A percentile compares a stretch with the other conserved stretches of the same genome.
phyloP scores from a whole-genome alignment of 2,329 filamentous ascomycete species.

The Penicillium sp. region DNA sequence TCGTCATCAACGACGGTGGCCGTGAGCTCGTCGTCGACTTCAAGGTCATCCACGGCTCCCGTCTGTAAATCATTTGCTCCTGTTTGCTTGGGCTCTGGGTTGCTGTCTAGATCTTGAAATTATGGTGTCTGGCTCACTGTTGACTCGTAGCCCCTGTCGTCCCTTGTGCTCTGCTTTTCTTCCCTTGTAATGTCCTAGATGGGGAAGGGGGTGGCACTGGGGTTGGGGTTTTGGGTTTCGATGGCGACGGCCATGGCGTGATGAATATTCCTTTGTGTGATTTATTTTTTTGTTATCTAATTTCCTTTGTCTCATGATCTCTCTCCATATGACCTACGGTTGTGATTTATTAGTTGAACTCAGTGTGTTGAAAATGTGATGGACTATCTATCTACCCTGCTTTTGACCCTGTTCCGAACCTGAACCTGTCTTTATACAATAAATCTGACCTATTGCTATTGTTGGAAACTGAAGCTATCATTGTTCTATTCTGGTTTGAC shows the following conservation, averaged over 20 bases:
- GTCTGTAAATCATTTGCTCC: slow-evolving; percentile 55
- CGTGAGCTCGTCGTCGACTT: slow-evolving; percentile 97
- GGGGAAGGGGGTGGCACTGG: background rate
- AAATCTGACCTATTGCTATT: background rate
- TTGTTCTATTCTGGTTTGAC: background rate
- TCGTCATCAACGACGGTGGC: slow-evolving; percentile 92
- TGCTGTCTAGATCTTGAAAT: slow-evolving; percentile 4
- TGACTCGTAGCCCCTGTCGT: background rate
- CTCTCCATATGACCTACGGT: slow-evolving; percentile 19
- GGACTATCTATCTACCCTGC: slow-evolving; percentile 10
- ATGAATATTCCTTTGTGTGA: slow-evolving; percentile 23
- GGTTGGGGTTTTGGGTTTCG: slow-evolving; percentile 4
- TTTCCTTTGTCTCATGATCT: slow-evolving; percentile 34
- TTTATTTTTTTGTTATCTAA: slow-evolving; percentile 19
- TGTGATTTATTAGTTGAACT: slow-evolving; percentile 19
- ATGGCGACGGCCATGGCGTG: slow-evolving; percentile 17
- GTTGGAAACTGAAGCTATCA: background rate
- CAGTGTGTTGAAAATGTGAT: slow-evolving; percentile 26
- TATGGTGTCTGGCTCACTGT: background rate
- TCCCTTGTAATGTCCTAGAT: slow-evolving; percentile 2
- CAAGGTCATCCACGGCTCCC: slow-evolving; percentile 89
- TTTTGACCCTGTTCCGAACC: background rate
- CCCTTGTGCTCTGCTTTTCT: background rate
- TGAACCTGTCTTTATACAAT: slow-evolving; percentile 5
- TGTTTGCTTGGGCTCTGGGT: background rate